Conservation (phyloP, 2,329 filamentous ascomycete species). For the Beauveria asiatica region DNA sequence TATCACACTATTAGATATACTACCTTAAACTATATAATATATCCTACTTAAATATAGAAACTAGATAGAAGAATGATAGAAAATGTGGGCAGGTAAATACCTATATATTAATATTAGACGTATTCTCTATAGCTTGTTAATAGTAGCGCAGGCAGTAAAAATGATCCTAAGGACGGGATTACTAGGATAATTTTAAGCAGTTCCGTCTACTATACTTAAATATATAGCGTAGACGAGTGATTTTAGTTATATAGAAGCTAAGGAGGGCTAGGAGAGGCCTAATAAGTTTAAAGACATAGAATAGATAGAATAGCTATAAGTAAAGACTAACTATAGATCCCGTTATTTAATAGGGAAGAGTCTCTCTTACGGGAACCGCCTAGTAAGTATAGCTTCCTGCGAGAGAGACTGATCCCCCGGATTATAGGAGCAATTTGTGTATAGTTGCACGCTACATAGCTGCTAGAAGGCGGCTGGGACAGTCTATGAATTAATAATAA, state of each 20-base stretch:
- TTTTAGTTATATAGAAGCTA: conserved; percentile 19
- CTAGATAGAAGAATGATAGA: too few species aligned
- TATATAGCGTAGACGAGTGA: conserved; percentile 16
- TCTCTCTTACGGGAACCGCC: neutral
- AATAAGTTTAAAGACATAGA: conserved; percentile 21
- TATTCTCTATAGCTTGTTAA: too few species aligned
- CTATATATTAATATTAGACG: too few species aligned
- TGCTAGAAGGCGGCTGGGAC: neutral
- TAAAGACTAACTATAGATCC: neutral
- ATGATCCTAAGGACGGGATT: conserved; percentile 24
- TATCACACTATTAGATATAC: too few species aligned
- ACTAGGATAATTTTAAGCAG: conserved; percentile 21
- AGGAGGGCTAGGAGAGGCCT: conserved; percentile 20
- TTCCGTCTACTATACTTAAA: conserved; percentile 19
- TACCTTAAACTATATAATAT: too few species aligned
- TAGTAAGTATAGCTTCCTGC: neutral
- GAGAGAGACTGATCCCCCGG: neutral
- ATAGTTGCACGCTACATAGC: neutral
- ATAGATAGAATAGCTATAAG: conserved; percentile 15
- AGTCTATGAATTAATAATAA: too few species aligned
- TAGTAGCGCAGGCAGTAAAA: too few species aligned
- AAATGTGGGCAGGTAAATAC: too few species aligned
- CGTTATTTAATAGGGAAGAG: neutral
- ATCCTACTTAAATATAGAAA: too few species aligned
- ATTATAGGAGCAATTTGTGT: neutral